These are phyloP conservation scores for Puya raimondii DNA, from an alignment of 176 grass and related monocot species.

Conservation along the genomic window DNA sequence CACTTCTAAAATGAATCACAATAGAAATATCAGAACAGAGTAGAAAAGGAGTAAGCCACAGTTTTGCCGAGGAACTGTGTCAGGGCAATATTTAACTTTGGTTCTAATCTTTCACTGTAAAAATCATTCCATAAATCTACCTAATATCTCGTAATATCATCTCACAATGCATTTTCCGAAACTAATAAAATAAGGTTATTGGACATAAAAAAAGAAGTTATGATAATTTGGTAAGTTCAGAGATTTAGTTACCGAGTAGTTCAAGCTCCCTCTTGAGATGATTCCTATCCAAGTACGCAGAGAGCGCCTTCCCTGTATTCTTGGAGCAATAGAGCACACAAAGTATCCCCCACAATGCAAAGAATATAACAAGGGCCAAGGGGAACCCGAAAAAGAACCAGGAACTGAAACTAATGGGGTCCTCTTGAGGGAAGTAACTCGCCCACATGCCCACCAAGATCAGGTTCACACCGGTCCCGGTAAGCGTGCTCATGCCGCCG, in stretches of 20 bases:
- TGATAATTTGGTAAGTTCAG: background rate
- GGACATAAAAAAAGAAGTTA: background rate
- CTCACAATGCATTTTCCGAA: no score
- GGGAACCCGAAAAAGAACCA: conserved; percentile 85
- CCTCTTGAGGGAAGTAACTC: conserved; percentile 55
- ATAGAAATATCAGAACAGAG: background rate
- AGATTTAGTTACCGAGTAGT: conserved; percentile 42
- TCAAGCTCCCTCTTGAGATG: conserved; percentile 76
- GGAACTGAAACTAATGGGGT: conserved; percentile 68
- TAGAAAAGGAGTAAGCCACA: background rate
- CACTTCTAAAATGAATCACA: background rate
- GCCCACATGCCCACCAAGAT: conserved; percentile 89
- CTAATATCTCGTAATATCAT: no score
- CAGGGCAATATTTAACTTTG: no score
- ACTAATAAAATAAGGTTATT: no score
- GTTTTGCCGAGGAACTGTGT: no score
- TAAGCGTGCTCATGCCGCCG: conserved; percentile 65
- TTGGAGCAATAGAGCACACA: conserved; percentile 66
- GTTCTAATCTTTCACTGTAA: background rate
- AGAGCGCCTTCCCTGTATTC: conserved; percentile 43
- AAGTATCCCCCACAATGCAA: conserved; percentile 44
- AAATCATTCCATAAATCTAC: no score
- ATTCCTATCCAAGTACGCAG: conserved; percentile 60
- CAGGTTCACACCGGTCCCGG: conserved; percentile 82
- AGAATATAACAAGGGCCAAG: conserved; percentile 57